These are phyloP conservation scores for Russula ochroleuca DNA, from an alignment of 768 basidiomycete genomes.

Conservation along the genomic window DNA sequence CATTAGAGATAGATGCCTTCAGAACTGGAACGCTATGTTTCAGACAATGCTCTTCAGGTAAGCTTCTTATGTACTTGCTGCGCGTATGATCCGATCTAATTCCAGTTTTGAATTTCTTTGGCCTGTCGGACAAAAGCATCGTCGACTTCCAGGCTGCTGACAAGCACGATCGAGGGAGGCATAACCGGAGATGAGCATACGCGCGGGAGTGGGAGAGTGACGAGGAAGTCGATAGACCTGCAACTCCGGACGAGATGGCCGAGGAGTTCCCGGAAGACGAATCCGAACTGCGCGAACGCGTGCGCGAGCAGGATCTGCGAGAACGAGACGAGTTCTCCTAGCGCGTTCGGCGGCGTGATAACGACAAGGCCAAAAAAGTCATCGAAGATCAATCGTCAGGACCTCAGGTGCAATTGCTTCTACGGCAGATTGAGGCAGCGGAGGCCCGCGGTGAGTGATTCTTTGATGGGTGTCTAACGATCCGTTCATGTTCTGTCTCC, in stretches of 20 bases:
- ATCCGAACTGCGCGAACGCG: constrained; percentile 61
- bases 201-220: constrained; percentile 83
- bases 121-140: constrained; percentile 76
- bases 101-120: constrained; percentile 56
- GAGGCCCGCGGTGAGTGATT: constrained; percentile 71
- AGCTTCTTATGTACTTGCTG: constrained; percentile 31
- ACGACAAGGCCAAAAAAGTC: constrained; percentile 81
- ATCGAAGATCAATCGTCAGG: constrained; percentile 93
- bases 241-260: constrained; percentile 39
- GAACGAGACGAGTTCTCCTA: constrained; percentile 94
- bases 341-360: constrained; percentile 77
- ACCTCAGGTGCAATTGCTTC: too few relatives aligned
- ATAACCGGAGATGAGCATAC: constrained; percentile 72
- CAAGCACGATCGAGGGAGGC: constrained; percentile 55
- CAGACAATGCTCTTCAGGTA: constrained; percentile 71
- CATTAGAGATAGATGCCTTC: constrained; percentile 43
- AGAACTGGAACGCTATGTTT: constrained; percentile 66
- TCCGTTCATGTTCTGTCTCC: constrained; percentile 6
- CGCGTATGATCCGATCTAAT: neutral
- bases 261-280: constrained; percentile 64
- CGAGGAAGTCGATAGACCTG: constrained; percentile 34
- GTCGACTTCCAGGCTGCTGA: constrained; percentile 82
- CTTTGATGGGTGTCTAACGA: constrained; percentile 4
- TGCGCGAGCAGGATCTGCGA: constrained; percentile 70
- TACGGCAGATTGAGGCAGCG: constrained; percentile 88